phyloP scores from a whole-genome alignment of 306 rosid species.

The Oemleria cerasiformis region DNA sequence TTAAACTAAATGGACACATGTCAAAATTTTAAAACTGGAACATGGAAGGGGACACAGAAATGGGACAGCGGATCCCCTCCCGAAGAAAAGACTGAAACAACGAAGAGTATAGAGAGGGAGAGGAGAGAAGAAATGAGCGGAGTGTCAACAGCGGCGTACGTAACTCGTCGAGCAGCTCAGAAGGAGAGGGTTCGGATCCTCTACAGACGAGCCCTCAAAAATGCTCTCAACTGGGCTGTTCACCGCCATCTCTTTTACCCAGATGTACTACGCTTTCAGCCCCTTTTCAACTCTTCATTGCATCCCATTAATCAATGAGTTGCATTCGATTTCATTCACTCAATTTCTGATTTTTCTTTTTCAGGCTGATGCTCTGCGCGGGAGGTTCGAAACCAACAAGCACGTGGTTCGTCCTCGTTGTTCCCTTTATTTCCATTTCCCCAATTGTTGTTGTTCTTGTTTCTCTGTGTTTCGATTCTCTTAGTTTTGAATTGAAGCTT shows the following conservation, averaged over 20 bases:
- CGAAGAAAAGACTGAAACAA: background rate
- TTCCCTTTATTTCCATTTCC: constrained; percentile 1
- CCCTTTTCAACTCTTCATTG: background rate
- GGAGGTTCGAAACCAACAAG: constrained; percentile 72
- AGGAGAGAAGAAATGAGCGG: constrained; percentile 42
- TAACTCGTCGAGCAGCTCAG: constrained; percentile 92
- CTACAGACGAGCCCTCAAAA: constrained; percentile 86
- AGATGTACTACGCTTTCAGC: constrained; percentile 40
- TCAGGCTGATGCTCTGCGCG: constrained; percentile 86
- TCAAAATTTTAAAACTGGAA: too few species aligned
- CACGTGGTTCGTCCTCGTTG: constrained; percentile 65
- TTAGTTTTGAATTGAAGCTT: background rate
- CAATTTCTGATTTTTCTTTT: background rate
- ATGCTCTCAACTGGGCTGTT: constrained; percentile 95
- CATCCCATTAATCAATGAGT: background rate
- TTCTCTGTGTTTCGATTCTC: background rate
- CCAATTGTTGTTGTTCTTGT: background rate
- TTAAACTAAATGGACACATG: too few species aligned
- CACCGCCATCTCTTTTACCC: constrained; percentile 95
- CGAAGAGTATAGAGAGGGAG: background rate
- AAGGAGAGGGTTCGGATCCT: constrained; percentile 92
- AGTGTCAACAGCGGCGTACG: constrained; percentile 50
- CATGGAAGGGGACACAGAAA: too few species aligned
- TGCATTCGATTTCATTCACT: background rate
- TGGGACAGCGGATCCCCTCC: too few species aligned